Evolutionary conservation across 768 basidiomycete species (phyloP).

Genomic region (Galerina marginata): DNA sequence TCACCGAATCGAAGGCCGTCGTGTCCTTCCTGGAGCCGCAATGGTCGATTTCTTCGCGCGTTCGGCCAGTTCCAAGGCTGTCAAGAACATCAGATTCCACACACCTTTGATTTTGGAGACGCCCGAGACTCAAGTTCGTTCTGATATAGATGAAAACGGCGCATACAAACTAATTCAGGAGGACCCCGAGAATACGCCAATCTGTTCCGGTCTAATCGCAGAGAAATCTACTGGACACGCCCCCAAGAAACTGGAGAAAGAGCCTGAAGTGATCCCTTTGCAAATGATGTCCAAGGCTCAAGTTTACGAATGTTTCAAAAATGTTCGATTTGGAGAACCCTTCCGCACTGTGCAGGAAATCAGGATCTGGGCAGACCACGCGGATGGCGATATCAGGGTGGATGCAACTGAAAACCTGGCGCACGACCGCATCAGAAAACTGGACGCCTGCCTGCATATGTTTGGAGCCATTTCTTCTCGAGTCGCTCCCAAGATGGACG

Average conservation of each 20-base stretch:
- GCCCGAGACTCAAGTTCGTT: constrained; percentile 25
- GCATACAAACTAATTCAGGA: constrained; percentile 30
- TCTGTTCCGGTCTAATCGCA: constrained; percentile 35
- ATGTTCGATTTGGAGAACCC: constrained; percentile 39
- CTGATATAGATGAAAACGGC: constrained; percentile 26
- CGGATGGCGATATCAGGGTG: constrained; percentile 33
- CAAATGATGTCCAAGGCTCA: constrained; percentile 32
- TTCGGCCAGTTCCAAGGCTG: constrained; percentile 18
- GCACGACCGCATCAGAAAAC: constrained; percentile 37
- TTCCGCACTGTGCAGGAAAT: constrained; percentile 37
- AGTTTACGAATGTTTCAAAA: constrained; percentile 36
- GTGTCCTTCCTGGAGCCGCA: constrained; percentile 40
- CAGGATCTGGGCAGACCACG: constrained; percentile 35
- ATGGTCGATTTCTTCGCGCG: constrained; percentile 37
- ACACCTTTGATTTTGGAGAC: constrained; percentile 34
- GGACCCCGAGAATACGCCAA: constrained; percentile 23
- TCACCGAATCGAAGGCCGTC: constrained; percentile 40
- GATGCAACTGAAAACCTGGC: constrained; percentile 23
- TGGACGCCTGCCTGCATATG: constrained; percentile 42
- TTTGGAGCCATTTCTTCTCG: constrained; percentile 33
- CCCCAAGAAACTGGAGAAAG: constrained; percentile 21
- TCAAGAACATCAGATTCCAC: constrained; percentile 37
- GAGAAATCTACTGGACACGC: constrained; percentile 13
- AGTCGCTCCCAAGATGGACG: constrained; percentile 27
- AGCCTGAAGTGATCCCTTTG: constrained; percentile 26